These are phyloP conservation scores for Nemania sp. DNA, from an alignment of 2,329 filamentous ascomycete genomes.

Conservation along the genomic window DNA sequence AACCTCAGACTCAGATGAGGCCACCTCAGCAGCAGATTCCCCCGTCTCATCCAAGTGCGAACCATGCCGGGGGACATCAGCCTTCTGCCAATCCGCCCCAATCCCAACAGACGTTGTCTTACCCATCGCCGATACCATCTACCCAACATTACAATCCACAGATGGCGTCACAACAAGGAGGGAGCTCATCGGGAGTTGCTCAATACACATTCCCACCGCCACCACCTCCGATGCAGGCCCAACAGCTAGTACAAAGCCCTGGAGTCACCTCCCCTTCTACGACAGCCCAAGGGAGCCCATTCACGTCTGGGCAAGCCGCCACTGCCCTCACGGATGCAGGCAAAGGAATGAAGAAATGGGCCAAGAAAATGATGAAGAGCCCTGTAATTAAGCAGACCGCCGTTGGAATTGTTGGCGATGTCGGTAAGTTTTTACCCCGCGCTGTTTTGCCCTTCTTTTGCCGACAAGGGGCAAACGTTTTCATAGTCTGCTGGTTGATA, in stretches of 20 bases:
- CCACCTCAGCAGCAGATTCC: conserved; percentile 28
- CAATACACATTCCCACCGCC: conserved; percentile 10
- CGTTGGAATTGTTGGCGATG: conserved; percentile 32
- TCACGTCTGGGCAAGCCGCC: conserved; percentile 31
- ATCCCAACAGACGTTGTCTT: not conserved
- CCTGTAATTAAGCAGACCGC: conserved; percentile 36
- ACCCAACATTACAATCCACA: conserved; percentile 7
- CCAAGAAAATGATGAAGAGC: conserved; percentile 38
- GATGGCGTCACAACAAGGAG: not conserved
- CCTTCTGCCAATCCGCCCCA: not conserved
- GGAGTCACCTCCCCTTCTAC: conserved; percentile 14
- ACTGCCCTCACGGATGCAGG: conserved; percentile 32
- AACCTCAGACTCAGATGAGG: conserved; percentile 20
- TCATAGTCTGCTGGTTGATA: conserved; percentile 19
- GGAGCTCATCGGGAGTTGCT: not conserved
- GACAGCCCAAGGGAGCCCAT: conserved; percentile 25
- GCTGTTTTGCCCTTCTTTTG: not conserved
- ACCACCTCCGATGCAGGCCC: conserved; percentile 5
- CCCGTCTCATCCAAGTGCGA: not conserved
- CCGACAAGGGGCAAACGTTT: conserved; percentile 23
- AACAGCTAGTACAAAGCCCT: conserved; percentile 15
- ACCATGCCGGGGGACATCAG: conserved; percentile 8
- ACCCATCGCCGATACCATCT: not conserved
- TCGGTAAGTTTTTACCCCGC: conserved; percentile 27
- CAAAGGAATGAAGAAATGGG: conserved; percentile 41